Evolutionary conservation across 345 rosid genomes (phyloP).

Genomic region (Eutrema heterophyllum): DNA sequence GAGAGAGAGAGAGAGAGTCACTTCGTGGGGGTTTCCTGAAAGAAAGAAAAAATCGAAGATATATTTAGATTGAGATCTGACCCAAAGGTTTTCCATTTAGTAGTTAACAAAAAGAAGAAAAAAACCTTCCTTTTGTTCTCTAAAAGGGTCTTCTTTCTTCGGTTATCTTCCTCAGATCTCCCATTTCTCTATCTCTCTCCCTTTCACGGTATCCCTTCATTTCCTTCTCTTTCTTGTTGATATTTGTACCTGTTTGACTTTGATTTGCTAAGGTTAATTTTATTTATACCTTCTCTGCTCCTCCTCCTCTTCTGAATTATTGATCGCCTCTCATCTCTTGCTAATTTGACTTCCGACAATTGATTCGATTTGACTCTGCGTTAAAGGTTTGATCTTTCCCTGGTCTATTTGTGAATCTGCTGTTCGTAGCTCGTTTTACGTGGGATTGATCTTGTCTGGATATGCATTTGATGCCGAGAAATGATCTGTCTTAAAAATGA

Average conservation of each 20-base stretch:
- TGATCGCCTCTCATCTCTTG: slow-evolving; percentile 6
- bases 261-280: not conserved
- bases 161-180: slow-evolving; percentile 25
- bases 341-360: not conserved
- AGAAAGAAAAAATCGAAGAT: not conserved
- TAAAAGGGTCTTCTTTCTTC: slow-evolving; percentile 23
- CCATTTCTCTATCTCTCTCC: slow-evolving; percentile 1
- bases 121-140: slow-evolving; percentile 8
- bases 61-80: slow-evolving; percentile 32
- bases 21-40: not conserved
- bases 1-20: slow-evolving; percentile 3
- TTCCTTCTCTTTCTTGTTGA: not conserved
- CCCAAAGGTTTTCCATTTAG: slow-evolving; percentile 9
- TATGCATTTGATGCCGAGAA: not conserved
- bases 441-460: not conserved
- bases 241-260: not conserved
- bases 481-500: slow-evolving; percentile 1
- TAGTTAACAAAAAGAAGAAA: not conserved
- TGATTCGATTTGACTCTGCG: slow-evolving; percentile 3
- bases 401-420: not conserved
- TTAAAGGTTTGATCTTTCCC: slow-evolving; percentile 9
- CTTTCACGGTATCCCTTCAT: slow-evolving; percentile 20
- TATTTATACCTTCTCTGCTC: not conserved
- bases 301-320: not conserved
- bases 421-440: not conserved